Base-by-base conservation (phyloP, 371 early-diverging fungal genomes). In the Quaeritorhiza haematococci region DNA sequence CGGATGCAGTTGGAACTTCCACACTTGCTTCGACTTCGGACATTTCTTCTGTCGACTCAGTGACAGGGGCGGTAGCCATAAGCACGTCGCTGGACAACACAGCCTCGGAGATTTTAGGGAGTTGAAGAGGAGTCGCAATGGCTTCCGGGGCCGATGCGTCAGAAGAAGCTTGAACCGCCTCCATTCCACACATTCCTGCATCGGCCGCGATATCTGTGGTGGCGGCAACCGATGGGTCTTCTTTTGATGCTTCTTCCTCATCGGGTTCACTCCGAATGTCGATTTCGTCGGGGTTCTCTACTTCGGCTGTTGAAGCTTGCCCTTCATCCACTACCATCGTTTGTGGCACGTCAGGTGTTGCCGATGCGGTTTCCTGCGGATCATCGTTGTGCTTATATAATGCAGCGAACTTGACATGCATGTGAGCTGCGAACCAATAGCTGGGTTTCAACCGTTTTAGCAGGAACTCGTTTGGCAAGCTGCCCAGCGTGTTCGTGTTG, bases 341-440 rank as follows among this genome's bases (percentile, higher is more conserved):
- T 10, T 26, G 34, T 24, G 48, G 27, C 17, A 19, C 24, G 26
- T n/a, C n/a, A 34, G 34, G 27, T n/a, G 55, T 24, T 44, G 47
- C n/a, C 49, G 46, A 27, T 52, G 35, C 44, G n/a, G 35, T 44
- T 15, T 48, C 0, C 30, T 32, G 30, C 33, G 29, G 17, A 5
- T 49, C 35, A 33, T 21, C 23, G 33, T 77, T 63, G 53, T 92
- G 83, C 13, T 67, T 47, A 7, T 89, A 78, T 0, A 84, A 26
- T 1, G 94, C 96, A 26, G 85, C 70, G 65, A 84, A 96, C 27
- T 88, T 81, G n/a, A 94, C 93, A 62, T 98, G 97, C 56, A 95
- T 60, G 61, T 83, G 64, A 1, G 95, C 95, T 6, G 94, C 69
- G 62, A 94, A 94, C 98, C 98, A 98, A 68, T 80, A 88, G 1